Percentiles rank a stretch among this genome's conserved stretches.
These are phyloP conservation scores for Tetrahymena borealis DNA, from an alignment of 73 alveolate genomes.

Conservation along the genomic window DNA sequence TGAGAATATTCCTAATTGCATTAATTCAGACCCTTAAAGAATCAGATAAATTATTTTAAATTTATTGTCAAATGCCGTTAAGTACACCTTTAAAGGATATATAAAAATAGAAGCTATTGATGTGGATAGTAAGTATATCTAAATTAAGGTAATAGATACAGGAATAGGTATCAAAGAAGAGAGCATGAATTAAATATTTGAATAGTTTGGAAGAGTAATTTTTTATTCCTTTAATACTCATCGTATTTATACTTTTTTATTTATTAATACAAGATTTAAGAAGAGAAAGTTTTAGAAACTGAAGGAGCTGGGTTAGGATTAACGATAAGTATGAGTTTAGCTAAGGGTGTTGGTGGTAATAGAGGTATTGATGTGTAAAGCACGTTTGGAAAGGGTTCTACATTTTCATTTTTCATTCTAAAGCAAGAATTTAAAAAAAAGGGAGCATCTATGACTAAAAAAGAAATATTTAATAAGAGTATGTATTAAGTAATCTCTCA, in stretches of 20 bases:
- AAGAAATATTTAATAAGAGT: background rate
- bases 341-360: background rate
- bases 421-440: background rate
- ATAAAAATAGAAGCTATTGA: background rate
- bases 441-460: background rate
- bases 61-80: constrained; percentile 17
- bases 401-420: background rate
- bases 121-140: background rate
- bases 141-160: constrained; percentile 21
- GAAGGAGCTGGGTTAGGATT: background rate
- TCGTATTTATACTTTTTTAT: background rate
- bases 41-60: constrained; percentile 18
- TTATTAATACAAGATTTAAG: background rate
- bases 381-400: background rate
- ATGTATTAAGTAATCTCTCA: background rate
- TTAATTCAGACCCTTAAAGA: constrained; percentile 22
- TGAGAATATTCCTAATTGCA: background rate
- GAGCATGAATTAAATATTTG: background rate
- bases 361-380: background rate
- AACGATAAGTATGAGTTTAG: background rate
- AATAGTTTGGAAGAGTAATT: background rate
- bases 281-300: background rate
- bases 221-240: background rate
- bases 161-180: constrained; percentile 21
- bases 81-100: constrained; percentile 22